A percentile compares a stretch with the other conserved stretches of the same genome.
phyloP scores from a whole-genome alignment of 1,139 yeast species.

The Debaryomycetaceae sp. region DNA sequence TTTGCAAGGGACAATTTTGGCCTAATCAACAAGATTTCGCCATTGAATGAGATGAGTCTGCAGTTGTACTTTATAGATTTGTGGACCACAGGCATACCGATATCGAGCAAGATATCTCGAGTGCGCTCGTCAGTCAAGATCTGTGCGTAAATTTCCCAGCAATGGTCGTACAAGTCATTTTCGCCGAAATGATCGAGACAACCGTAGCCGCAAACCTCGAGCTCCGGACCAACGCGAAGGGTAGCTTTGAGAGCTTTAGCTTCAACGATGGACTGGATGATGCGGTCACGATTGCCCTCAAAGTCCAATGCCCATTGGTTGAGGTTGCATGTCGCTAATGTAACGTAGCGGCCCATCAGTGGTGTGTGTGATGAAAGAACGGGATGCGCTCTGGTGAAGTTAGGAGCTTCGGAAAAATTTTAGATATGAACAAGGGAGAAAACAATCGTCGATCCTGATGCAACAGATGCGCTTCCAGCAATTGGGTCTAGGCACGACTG shows the following conservation, averaged over 20 bases:
- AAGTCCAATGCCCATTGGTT: constrained; percentile 99
- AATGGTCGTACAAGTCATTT: constrained; percentile 76
- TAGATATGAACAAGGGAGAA: too few species aligned
- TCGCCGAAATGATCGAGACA: constrained; percentile 93
- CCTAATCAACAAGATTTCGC: constrained; percentile 70
- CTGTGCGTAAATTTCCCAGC: constrained; percentile 88
- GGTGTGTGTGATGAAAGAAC: too few species aligned
- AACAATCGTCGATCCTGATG: too few species aligned
- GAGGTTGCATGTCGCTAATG: constrained; percentile 56
- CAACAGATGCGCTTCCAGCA: too few species aligned
- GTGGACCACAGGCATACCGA: constrained; percentile 91
- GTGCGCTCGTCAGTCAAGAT: constrained; percentile 59
- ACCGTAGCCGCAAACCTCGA: constrained; percentile 91
- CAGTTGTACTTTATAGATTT: constrained; percentile 86
- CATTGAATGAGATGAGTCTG: constrained; percentile 71
- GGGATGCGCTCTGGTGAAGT: too few species aligned
- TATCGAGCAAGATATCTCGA: constrained; percentile 68
- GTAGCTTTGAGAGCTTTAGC: constrained; percentile 73
- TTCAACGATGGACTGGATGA: constrained; percentile 61
- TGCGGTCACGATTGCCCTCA: constrained; percentile 92
- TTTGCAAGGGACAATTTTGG: constrained; percentile 91
- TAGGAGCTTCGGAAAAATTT: too few species aligned
- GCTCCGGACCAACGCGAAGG: constrained; percentile 92
- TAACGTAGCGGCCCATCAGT: constrained; percentile 50
- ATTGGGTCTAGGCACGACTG: too few species aligned